These are phyloP conservation scores for Fusarium continuum DNA, from an alignment of 2,329 filamentous ascomycete genomes.

Conservation along the genomic window DNA sequence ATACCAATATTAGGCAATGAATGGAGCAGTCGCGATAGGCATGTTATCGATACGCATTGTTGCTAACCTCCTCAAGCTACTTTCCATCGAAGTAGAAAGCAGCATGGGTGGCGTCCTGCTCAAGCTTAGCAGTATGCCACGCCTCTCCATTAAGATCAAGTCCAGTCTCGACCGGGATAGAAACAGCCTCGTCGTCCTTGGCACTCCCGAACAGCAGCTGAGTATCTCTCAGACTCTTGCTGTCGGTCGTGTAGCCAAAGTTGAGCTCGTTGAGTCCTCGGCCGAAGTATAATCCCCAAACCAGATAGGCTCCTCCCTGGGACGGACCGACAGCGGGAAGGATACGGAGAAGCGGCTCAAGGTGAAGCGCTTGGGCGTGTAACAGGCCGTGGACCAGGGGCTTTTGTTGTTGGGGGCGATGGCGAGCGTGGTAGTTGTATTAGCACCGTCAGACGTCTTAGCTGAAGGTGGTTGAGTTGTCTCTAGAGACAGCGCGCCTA, in stretches of 20 bases:
- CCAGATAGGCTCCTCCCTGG: conserved; percentile 20
- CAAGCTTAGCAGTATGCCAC: conserved; percentile 26
- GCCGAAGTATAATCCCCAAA: conserved; percentile 22
- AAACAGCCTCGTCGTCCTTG: not conserved
- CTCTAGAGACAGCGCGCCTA: conserved; percentile 3
- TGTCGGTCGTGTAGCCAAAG: conserved; percentile 31
- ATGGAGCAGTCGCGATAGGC: conserved; percentile 23
- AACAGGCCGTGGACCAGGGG: conserved; percentile 28
- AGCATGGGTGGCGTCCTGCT: conserved; percentile 24
- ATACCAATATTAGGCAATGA: too few species aligned
- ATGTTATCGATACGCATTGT: conserved; percentile 17
- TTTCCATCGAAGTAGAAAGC: conserved; percentile 25
- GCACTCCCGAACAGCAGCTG: conserved; percentile 27
- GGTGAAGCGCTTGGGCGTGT: conserved; percentile 26
- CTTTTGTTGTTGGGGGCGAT: conserved; percentile 13
- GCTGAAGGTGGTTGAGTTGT: conserved; percentile 26
- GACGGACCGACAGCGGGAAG: conserved; percentile 22
- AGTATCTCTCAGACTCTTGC: conserved; percentile 5
- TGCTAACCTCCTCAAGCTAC: conserved; percentile 17
- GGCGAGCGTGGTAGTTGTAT: conserved; percentile 23
- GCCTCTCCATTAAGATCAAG: conserved; percentile 23
- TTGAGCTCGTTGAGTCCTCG: conserved; percentile 30
- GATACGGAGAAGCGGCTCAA: conserved; percentile 24
- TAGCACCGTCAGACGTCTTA: conserved; percentile 18
- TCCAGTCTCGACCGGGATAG: conserved; percentile 13